Evolutionary conservation across 2,329 filamentous ascomycete species (phyloP).

Genomic region (Ceratocystis harringtonii): DNA sequence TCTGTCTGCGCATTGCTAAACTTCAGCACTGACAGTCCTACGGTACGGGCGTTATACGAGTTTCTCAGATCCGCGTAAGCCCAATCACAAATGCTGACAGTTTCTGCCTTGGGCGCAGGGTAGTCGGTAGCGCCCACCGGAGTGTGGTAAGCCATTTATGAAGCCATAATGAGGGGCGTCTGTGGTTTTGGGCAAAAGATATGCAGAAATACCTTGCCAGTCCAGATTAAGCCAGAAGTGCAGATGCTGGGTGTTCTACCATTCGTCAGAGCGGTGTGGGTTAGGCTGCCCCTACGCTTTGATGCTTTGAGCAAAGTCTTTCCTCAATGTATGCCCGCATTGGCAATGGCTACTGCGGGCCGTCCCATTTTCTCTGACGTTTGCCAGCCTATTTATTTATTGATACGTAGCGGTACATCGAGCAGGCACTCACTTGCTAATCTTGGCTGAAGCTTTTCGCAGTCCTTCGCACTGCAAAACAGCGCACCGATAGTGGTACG

Average conservation of each 20-base stretch:
- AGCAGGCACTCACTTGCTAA: conserved; percentile 21
- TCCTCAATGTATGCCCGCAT: conserved; percentile 38
- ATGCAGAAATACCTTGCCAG: conserved; percentile 42
- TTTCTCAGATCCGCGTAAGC: conserved; percentile 35
- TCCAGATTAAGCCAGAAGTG: conserved; percentile 40
- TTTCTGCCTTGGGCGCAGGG: conserved; percentile 40
- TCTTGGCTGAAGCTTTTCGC: conserved; percentile 26
- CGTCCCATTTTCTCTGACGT: conserved; percentile 6
- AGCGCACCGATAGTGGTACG: conserved; percentile 42
- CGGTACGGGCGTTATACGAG: conserved; percentile 37
- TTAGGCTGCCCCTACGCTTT: conserved; percentile 15
- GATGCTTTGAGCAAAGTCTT: conserved; percentile 36
- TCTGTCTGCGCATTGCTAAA: conserved; percentile 30
- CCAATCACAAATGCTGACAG: conserved; percentile 45
- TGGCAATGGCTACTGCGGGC: conserved; percentile 40
- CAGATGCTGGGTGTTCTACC: conserved; percentile 41
- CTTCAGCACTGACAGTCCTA: conserved; percentile 26
- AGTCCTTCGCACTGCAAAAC: conserved; percentile 35
- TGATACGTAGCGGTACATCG: background rate
- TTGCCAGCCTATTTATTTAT: background rate
- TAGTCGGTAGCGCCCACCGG: conserved; percentile 46
- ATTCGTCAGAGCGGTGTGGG: too few relatives aligned
- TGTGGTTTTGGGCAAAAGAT: conserved; percentile 40
- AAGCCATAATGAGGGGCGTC: conserved; percentile 45
- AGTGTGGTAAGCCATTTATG: conserved; percentile 36